phyloP scores from a whole-genome alignment of 2,329 filamentous ascomycete species.

The Phymatotrichopsis omnivora region DNA sequence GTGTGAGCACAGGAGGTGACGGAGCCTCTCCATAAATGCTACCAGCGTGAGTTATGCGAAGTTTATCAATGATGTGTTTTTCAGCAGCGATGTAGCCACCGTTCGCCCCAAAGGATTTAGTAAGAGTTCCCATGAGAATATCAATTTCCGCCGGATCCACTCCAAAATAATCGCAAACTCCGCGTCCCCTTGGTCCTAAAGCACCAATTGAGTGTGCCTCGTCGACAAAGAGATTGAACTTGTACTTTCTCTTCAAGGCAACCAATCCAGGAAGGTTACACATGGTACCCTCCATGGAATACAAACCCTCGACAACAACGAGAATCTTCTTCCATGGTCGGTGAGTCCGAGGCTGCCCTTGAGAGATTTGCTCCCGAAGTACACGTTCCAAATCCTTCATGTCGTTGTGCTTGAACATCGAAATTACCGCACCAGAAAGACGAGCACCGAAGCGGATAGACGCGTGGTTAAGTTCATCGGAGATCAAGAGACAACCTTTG shows the following conservation, averaged over 20 bases:
- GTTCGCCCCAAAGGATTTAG: constrained; percentile 97
- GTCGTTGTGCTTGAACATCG: constrained; percentile 96
- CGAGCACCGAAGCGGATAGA: constrained; percentile 93
- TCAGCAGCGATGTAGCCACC: constrained; percentile 90
- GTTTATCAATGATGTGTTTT: constrained; percentile 84
- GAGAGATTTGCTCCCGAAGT: constrained; percentile 84
- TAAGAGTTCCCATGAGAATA: constrained; percentile 95
- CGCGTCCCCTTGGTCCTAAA: constrained; percentile 74
- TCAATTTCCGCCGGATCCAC: constrained; percentile 82
- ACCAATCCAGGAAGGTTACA: constrained; percentile 89
- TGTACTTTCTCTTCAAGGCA: constrained; percentile 85
- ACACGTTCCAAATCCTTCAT: constrained; percentile 77
- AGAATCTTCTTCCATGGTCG: constrained; percentile 99
- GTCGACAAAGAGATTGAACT: constrained; percentile 90
- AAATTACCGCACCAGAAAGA: constrained; percentile 87
- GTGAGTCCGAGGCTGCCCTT: constrained; percentile 95
- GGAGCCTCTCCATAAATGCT: constrained; percentile 82
- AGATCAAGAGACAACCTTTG: constrained; percentile 89
- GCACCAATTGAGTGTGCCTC: constrained; percentile 95
- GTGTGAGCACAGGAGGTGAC: constrained; percentile 74
- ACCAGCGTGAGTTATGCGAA: constrained; percentile 74
- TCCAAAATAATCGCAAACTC: constrained; percentile 95
- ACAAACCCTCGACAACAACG: constrained; percentile 89
- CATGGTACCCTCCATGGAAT: constrained; percentile 99
- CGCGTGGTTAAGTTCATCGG: constrained; percentile 94